Evolutionary conservation across 176 grass and related monocot genomes (phyloP).

Genomic region (Tuctoria greenei): DNA sequence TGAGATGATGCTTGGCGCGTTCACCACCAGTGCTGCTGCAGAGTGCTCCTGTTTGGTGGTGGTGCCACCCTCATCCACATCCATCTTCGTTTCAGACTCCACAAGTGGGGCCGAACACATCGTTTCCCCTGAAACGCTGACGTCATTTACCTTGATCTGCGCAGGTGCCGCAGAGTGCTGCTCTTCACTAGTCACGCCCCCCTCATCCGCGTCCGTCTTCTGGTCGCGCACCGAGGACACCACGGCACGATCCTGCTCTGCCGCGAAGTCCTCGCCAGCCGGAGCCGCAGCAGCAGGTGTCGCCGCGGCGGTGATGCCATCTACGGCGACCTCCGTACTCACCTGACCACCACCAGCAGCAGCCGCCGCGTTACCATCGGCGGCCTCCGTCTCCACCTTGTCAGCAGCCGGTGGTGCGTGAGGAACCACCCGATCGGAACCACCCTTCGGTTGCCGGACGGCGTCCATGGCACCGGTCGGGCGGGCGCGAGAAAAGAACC

Average conservation of each 20-base stretch:
- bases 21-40: neutral
- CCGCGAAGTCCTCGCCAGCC: neutral
- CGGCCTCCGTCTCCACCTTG: neutral
- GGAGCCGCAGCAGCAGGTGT: neutral
- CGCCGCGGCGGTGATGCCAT: neutral
- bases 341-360: neutral
- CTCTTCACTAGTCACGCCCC: neutral
- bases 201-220: neutral
- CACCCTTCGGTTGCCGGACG: neutral
- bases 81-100: neutral
- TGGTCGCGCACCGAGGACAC: neutral
- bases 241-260: neutral
- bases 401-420: too few species aligned
- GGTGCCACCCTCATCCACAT: neutral
- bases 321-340: neutral
- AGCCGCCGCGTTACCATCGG: neutral
- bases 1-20: neutral
- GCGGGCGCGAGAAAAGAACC: too few species aligned
- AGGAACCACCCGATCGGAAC: slow-evolving; percentile 26
- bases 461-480: too few species aligned
- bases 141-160: neutral
- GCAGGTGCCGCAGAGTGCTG: neutral
- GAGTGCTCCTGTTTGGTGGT: neutral
- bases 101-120: neutral
- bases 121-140: neutral